Conservation (phyloP, 2,329 filamentous ascomycete genomes). For the Catunica adiposa region DNA sequence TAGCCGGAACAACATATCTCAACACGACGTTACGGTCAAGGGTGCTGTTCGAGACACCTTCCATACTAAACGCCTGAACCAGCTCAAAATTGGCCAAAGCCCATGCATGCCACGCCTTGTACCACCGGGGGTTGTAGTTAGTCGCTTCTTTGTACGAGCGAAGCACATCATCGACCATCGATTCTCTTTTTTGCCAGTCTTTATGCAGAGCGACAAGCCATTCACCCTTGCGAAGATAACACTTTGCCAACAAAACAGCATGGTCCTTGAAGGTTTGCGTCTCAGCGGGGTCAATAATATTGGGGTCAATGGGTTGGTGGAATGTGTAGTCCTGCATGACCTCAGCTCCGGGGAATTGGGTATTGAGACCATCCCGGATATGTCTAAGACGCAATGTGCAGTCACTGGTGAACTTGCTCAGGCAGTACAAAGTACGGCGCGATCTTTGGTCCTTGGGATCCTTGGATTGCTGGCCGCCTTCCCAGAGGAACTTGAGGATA, state of each 20-base stretch:
- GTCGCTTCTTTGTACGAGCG: slow-evolving; percentile 85
- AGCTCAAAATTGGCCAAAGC: slow-evolving; percentile 97
- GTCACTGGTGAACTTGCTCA: slow-evolving; percentile 45
- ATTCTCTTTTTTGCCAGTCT: slow-evolving; percentile 66
- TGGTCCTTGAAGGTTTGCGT: slow-evolving; percentile 42
- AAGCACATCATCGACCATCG: slow-evolving; percentile 74
- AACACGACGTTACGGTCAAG: slow-evolving; percentile 53
- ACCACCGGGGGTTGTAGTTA: slow-evolving; percentile 85
- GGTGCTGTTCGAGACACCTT: slow-evolving; percentile 18
- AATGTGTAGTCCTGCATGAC: slow-evolving; percentile 33
- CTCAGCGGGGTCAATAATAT: slow-evolving; percentile 31
- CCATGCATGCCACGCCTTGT: slow-evolving; percentile 99
- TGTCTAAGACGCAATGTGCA: slow-evolving; percentile 38
- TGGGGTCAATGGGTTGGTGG: slow-evolving; percentile 29
- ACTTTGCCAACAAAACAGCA: slow-evolving; percentile 70
- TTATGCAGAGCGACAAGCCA: slow-evolving; percentile 80
- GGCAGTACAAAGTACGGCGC: slow-evolving; percentile 40
- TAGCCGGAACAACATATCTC: slow-evolving; percentile 84
- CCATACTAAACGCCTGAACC: slow-evolving; percentile 46
- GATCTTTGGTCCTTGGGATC: slow-evolving; percentile 23
- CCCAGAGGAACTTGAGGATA: slow-evolving; percentile 96
- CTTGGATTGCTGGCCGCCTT: slow-evolving; percentile 47
- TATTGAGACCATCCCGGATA: slow-evolving; percentile 33
- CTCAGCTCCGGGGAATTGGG: slow-evolving; percentile 30
- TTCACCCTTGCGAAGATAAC: slow-evolving; percentile 88